These are phyloP conservation scores for Juncus effusus DNA, from an alignment of 176 grass and related monocot genomes.

Conservation along the genomic window DNA sequence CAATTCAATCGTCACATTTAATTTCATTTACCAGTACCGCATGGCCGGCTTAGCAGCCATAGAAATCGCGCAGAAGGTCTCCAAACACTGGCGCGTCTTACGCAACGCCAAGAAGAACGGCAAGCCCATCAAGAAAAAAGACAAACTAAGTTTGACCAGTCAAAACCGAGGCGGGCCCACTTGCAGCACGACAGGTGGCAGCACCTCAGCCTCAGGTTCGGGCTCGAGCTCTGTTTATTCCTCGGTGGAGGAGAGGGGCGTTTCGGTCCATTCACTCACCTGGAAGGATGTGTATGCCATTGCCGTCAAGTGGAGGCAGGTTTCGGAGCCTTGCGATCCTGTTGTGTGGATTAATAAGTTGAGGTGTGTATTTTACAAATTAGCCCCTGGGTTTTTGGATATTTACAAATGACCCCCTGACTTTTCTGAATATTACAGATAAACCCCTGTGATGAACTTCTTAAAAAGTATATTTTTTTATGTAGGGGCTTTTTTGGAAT, in stretches of 20 bases:
- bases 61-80: slow-evolving; percentile 95
- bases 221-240: neutral
- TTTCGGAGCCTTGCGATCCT: slow-evolving; percentile 99
- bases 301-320: slow-evolving; percentile 92
- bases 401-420: too few relatives aligned
- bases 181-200: slow-evolving; percentile 58
- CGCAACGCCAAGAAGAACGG: slow-evolving; percentile 70
- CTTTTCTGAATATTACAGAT: too few relatives aligned
- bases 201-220: slow-evolving; percentile 20
- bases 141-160: slow-evolving; percentile 62
- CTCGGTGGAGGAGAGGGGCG: slow-evolving; percentile 64
- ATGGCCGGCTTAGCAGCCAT: slow-evolving; percentile 97
- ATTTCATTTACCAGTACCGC: slow-evolving; percentile 57
- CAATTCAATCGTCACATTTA: neutral
- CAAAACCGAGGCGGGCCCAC: slow-evolving; percentile 70
- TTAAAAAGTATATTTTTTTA: too few relatives aligned
- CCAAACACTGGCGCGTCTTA: slow-evolving; percentile 84
- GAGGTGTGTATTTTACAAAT: slow-evolving; percentile 42
- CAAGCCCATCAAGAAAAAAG: slow-evolving; percentile 71
- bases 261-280: slow-evolving; percentile 57
- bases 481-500: too few relatives aligned
- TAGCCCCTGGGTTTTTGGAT: too few relatives aligned
- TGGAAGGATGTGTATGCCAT: slow-evolving; percentile 93
- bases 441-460: too few relatives aligned
- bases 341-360: slow-evolving; percentile 98